Evolutionary conservation across 1,139 yeast genomes (phyloP), one percentile per base, ranked within the genome.

Genomic region (Sugiyamaella xylanicola): DNA sequence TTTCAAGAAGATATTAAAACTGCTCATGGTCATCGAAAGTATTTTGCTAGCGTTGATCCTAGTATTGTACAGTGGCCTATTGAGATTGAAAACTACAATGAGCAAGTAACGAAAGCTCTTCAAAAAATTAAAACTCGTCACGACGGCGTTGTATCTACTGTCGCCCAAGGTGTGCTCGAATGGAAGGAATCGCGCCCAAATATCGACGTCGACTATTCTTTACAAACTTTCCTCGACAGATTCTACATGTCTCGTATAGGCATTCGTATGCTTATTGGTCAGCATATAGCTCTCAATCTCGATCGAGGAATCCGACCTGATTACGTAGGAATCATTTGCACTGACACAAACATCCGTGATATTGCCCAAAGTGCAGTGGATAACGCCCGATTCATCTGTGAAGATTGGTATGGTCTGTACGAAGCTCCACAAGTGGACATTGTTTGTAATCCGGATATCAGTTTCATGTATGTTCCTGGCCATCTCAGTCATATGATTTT

Each of bases 91-190:
- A 84, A 83, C 58, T 90, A 86, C 72, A 90, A 88, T 71, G 81
- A 81, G 63, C 63, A 70, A 20, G 92, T 89, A 13, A 83, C 84
- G 53, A 85, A 85, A 53, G 77, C 89, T 0, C 75, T 90, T 57
- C 80, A 83, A 52, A 82, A 79, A 61, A 90, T 90, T 70, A 90
- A 90, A 68, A 82, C 81, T 64, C 77, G 97, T 53, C 97, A 91
- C 68, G 97, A 91, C 72, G 95, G 96, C 1, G 92, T 96, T 0
- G 97, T 91, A 11, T 87, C 95, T 9, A 90, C 96, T 0, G 86
- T 91, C 71, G 97, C 97, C 1, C 92, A 88, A 65, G 97, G 97
- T 17, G 95, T 90, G 8, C 85, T 86, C 65, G 95, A 88, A 72
- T 91, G 96, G 96, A 90, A 90, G 68, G 63, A 65, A 40, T 58